phyloP scores from a whole-genome alignment of 257 asterid species.

The Parsonsia alboflavescens region DNA sequence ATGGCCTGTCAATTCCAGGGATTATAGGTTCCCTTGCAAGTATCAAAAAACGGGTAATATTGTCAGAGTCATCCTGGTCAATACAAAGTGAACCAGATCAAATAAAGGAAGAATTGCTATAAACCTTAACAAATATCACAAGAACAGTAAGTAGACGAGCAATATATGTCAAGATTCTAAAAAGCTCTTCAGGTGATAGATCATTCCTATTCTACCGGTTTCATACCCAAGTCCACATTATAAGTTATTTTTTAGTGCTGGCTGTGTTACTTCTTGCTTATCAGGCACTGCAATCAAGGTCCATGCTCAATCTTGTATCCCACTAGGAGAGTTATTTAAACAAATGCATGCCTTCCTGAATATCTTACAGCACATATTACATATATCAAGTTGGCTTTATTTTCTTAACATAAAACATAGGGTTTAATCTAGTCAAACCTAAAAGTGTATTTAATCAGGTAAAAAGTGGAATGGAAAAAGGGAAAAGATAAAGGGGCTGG shows the following conservation, averaged over 20 bases:
- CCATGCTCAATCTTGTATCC: background rate
- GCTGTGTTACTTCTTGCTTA: background rate
- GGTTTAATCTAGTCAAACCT: background rate
- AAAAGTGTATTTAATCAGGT: background rate
- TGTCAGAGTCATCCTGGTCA: slow-evolving; percentile 70
- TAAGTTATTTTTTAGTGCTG: too few relatives aligned
- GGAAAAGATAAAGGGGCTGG: background rate
- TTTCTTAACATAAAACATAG: background rate
- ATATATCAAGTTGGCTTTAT: background rate
- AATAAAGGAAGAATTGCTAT: slow-evolving; percentile 2
- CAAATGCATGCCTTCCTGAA: background rate
- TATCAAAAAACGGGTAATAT: slow-evolving; percentile 77
- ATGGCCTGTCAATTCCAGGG: slow-evolving; percentile 36
- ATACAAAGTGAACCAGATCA: slow-evolving; percentile 15
- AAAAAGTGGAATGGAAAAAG: background rate
- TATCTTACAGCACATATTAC: background rate
- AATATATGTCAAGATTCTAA: background rate
- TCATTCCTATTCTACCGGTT: background rate
- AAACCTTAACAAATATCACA: slow-evolving; percentile 4
- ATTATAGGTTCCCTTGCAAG: slow-evolving; percentile 70
- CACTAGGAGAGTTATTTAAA: background rate
- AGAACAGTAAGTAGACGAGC: background rate
- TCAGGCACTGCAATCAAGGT: background rate
- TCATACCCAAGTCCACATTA: background rate
- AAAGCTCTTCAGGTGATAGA: background rate